Base-by-base conservation (phyloP, 768 basidiomycete genomes). In the Calvatia gigantea region DNA sequence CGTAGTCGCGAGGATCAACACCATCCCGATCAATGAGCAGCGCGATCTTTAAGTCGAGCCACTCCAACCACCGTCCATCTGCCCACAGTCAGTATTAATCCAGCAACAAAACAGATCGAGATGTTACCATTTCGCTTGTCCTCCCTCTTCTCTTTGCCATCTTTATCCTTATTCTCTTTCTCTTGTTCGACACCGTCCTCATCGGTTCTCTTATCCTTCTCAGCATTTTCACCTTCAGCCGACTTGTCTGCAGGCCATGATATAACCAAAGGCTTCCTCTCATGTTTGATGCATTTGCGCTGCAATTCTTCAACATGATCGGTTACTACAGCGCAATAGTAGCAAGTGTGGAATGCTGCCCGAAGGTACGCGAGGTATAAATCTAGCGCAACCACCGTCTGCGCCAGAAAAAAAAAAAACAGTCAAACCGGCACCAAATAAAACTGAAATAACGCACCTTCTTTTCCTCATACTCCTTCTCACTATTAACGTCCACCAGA, bases 261-360 rank as follows among this genome's bases (percentile, higher is more conserved):
- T 71, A 85, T 84, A 57, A 82, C 80, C 64, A 87, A 65, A 37
- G 89, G 83, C 69, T 86, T 87, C 72, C 96, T 83, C 60, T 89
- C 78, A 75, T 99, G 97, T 75, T 86, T 86, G 64, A 97, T 76
- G 79, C 96, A 98, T 75, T 94, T 93, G 68, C 93, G 84, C 71
- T 94, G 87, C 65, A 99, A 80, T 77, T 97, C 94, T 75, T 99
- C 97, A 70, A 89, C 73, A 75, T 94, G 94, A 74, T 96, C 89
- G 69, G 87, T 89, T 62, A 91, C 83, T 68, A 92, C 86, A 64
- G 89, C 87, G 79, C 97, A 99, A 75, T 99, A 99, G 75, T 96
- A 99, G 83, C 97, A 97, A 66, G 91, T 86, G 81, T 93, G 82
- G 73, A 89, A 94, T 52, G 91, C 95, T 68, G 85, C 81, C 62